Conservation (phyloP, 1,284 basidiomycete genomes). For the Papiliotrema laurentii region DNA sequence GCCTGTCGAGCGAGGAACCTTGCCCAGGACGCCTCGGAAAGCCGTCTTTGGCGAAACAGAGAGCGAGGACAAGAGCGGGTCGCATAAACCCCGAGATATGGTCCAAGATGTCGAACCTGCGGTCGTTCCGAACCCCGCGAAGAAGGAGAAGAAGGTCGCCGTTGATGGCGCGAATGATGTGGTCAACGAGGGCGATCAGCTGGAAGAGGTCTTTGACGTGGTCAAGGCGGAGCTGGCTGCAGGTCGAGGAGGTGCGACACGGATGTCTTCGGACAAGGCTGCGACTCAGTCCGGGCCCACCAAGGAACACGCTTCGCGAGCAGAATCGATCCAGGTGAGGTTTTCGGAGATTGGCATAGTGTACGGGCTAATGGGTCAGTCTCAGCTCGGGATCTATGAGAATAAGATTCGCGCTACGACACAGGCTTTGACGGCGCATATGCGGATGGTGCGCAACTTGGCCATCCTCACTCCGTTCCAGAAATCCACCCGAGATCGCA, state of each 20-base stretch:
- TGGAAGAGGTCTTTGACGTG: slow-evolving; percentile 73
- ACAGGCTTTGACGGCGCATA: slow-evolving; percentile 62
- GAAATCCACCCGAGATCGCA: slow-evolving; percentile 69
- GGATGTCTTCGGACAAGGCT: not conserved
- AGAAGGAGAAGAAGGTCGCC: slow-evolving; percentile 14
- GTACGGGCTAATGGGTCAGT: slow-evolving; percentile 31
- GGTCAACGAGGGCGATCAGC: slow-evolving; percentile 39
- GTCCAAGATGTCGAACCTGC: not conserved
- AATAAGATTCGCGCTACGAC: slow-evolving; percentile 57
- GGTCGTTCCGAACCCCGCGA: not conserved
- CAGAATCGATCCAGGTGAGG: slow-evolving; percentile 21
- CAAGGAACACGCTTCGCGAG: slow-evolving; percentile 12
- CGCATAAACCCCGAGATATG: not conserved
- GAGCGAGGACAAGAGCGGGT: not conserved
- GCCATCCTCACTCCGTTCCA: slow-evolving; percentile 82
- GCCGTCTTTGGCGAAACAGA: slow-evolving; percentile 16
- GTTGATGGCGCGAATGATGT: slow-evolving; percentile 33
- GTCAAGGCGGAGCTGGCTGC: slow-evolving; percentile 75
- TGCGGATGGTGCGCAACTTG: slow-evolving; percentile 75
- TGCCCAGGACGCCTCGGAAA: slow-evolving; percentile 7
- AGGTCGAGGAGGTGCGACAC: slow-evolving; percentile 27
- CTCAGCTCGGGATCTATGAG: slow-evolving; percentile 64
- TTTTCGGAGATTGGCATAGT: not conserved
- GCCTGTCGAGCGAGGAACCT: no score
- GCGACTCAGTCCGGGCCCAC: slow-evolving; percentile 1